A percentile compares a stretch with the other conserved stretches of the same genome.
Evolutionary conservation across 345 rosid genomes (phyloP).

Genomic region (Corchorus capsularis): DNA sequence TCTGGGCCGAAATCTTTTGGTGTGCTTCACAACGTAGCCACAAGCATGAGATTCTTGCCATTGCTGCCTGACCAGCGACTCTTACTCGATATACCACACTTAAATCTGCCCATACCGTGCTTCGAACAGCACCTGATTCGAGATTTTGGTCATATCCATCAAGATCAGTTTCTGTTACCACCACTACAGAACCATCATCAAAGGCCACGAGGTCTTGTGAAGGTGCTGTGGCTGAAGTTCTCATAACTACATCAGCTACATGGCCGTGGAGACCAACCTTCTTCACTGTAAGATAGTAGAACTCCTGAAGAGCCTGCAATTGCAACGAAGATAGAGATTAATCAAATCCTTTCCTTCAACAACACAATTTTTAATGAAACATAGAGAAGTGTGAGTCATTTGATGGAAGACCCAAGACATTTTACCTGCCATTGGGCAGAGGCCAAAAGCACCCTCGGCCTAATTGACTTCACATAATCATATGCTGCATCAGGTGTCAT

Average conservation of each 20-base stretch:
- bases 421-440: slow-evolving; percentile 89
- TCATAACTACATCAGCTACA: slow-evolving; percentile 29
- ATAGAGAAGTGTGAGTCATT: neutral
- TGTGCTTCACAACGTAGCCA: slow-evolving; percentile 52
- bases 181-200: slow-evolving; percentile 79
- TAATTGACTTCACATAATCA: slow-evolving; percentile 70
- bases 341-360: neutral
- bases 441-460: slow-evolving; percentile 92
- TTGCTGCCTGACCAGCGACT: slow-evolving; percentile 54
- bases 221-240: slow-evolving; percentile 23
- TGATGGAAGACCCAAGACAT: neutral
- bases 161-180: slow-evolving; percentile 80
- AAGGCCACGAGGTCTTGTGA: slow-evolving; percentile 56
- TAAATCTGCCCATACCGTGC: slow-evolving; percentile 55
- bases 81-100: slow-evolving; percentile 47
- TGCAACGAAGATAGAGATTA: neutral
- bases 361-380: neutral
- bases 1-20: slow-evolving; percentile 41
- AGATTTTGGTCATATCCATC: slow-evolving; percentile 61
- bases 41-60: slow-evolving; percentile 61
- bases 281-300: slow-evolving; percentile 55
- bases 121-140: slow-evolving; percentile 34
- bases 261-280: slow-evolving; percentile 26
- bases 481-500: slow-evolving; percentile 91
- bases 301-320: slow-evolving; percentile 85